Conservation (phyloP, 2,329 filamentous ascomycete species). For the Atkinsonella texensis region DNA sequence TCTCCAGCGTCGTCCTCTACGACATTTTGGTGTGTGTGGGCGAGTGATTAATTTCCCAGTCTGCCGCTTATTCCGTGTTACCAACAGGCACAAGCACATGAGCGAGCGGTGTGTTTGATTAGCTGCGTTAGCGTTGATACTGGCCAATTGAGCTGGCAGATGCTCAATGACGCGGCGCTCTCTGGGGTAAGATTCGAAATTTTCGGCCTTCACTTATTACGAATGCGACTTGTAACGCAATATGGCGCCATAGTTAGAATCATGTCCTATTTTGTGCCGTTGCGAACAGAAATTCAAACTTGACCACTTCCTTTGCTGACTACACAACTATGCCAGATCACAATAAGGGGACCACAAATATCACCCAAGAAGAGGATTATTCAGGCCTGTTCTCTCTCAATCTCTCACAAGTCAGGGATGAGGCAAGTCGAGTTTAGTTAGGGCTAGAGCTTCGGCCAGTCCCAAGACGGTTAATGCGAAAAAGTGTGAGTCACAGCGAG, state of each 20-base stretch:
- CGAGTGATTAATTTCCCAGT: conserved; percentile 6
- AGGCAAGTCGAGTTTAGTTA: background rate
- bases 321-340: background rate
- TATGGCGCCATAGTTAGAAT: no score
- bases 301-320: background rate
- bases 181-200: conserved; percentile 3
- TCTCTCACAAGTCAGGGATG: no score
- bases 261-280: background rate
- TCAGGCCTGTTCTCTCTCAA: no score
- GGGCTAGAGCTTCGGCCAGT: conserved; percentile 12
- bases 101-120: background rate
- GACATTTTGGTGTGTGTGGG: background rate
- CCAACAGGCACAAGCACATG: conserved; percentile 1
- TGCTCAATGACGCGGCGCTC: background rate
- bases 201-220: background rate
- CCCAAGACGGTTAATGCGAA: conserved; percentile 17
- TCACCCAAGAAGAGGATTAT: no score
- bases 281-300: background rate
- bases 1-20: background rate
- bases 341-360: no score
- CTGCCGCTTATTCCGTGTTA: background rate
- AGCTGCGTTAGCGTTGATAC: background rate
- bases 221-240: no score
- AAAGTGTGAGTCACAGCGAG: conserved; percentile 24
- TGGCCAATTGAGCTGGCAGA: conserved; percentile 1